Evolutionary conservation across 345 rosid species (phyloP).

Genomic region (Pseudoturritis turrita): DNA sequence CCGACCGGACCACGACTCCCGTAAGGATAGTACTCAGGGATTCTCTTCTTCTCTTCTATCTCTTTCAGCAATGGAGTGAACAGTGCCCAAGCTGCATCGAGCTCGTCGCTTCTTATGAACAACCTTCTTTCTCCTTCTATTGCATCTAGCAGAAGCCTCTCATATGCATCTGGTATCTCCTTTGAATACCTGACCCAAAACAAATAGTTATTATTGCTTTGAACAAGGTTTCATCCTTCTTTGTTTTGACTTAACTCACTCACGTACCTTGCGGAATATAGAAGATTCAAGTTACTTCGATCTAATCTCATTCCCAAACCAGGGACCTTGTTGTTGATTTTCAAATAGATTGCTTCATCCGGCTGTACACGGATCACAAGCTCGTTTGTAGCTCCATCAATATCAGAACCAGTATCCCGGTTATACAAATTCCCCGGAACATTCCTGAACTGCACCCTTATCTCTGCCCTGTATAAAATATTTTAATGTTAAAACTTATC

Average conservation of each 20-base stretch:
- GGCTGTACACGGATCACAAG: constrained; percentile 96
- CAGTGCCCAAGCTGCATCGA: constrained; percentile 90
- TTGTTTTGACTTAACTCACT: not conserved
- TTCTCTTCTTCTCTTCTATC: constrained; percentile 70
- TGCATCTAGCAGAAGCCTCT: constrained; percentile 92
- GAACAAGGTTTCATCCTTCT: not conserved
- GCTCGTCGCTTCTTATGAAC: constrained; percentile 95
- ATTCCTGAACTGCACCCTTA: constrained; percentile 95
- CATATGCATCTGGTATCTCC: constrained; percentile 97
- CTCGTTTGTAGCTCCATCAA: constrained; percentile 88
- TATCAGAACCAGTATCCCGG: constrained; percentile 68
- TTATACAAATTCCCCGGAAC: constrained; percentile 97
- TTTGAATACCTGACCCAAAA: constrained; percentile 60
- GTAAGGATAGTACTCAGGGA: constrained; percentile 88
- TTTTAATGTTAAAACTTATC: not conserved
- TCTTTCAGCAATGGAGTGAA: constrained; percentile 84
- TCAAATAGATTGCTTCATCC: constrained; percentile 94
- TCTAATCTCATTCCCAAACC: constrained; percentile 98
- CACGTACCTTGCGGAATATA: constrained; percentile 77
- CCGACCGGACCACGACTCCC: constrained; percentile 99
- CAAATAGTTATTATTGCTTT: not conserved
- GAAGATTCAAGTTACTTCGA: constrained; percentile 82
- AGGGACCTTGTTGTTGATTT: constrained; percentile 96
- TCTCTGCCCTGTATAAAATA: constrained; percentile 67
- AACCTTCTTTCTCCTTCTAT: constrained; percentile 95